Evolutionary conservation across 257 asterid genomes (phyloP).

Genomic region (Sherardia arvensis): DNA sequence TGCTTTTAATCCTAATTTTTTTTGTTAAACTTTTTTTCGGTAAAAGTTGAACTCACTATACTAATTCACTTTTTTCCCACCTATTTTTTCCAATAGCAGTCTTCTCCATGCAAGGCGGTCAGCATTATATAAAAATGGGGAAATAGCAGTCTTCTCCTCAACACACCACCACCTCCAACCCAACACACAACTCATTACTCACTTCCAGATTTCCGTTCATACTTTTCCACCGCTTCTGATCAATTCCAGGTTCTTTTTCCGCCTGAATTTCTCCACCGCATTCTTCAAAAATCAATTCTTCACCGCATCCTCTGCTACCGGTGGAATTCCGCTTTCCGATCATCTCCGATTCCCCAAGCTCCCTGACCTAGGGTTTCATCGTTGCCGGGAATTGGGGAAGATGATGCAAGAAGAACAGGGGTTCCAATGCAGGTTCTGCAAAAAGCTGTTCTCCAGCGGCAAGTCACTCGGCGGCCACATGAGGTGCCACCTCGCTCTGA

Average conservation of each 20-base stretch:
- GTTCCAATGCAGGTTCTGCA: constrained; percentile 61
- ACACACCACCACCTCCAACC: not conserved
- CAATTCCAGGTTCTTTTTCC: constrained; percentile 4
- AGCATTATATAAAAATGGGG: not conserved
- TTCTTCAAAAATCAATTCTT: not conserved
- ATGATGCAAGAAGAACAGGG: constrained; percentile 44
- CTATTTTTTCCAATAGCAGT: not conserved
- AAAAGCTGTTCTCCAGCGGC: constrained; percentile 56
- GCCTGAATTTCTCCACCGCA: not conserved
- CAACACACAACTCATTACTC: not conserved
- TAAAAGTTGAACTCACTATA: not conserved
- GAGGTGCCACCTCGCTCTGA: constrained; percentile 59
- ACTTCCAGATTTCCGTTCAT: not conserved
- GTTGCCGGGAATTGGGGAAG: constrained; percentile 20
- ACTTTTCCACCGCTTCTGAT: too few species aligned
- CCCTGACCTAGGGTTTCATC: constrained; percentile 22
- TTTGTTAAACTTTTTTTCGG: too few species aligned
- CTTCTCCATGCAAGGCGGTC: not conserved
- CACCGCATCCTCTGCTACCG: not conserved
- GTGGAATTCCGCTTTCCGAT: not conserved
- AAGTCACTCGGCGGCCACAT: constrained; percentile 92
- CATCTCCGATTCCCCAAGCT: constrained; percentile 17
- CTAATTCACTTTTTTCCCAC: too few species aligned
- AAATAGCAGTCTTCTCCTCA: not conserved
- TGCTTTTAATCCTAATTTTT: too few species aligned